Conservation (phyloP, 2,329 filamentous ascomycete genomes). For the Zarea fungicola region DNA sequence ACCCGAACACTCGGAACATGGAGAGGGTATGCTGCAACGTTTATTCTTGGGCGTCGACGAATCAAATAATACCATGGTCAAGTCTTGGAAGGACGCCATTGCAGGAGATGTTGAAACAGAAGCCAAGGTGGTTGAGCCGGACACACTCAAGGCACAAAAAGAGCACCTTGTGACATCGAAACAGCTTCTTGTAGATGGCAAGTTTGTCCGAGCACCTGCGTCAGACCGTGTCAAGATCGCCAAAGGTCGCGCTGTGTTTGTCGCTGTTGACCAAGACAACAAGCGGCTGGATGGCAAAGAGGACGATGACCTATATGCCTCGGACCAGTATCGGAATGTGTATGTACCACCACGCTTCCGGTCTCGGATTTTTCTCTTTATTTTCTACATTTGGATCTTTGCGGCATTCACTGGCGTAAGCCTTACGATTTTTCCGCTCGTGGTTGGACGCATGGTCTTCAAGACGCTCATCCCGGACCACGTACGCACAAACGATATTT, state of each 20-base stretch:
- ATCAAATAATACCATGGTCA: slow-evolving; percentile 40
- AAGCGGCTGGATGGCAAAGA: slow-evolving; percentile 57
- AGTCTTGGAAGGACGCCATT: slow-evolving; percentile 55
- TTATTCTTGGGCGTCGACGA: slow-evolving; percentile 43
- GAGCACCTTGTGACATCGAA: slow-evolving; percentile 39
- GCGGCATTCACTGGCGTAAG: slow-evolving; percentile 81
- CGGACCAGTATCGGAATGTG: slow-evolving; percentile 62
- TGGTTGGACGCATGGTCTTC: slow-evolving; percentile 78
- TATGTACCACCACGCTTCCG: slow-evolving; percentile 85
- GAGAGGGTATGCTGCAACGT: slow-evolving; percentile 34
- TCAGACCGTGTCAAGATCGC: slow-evolving; percentile 94
- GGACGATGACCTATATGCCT: slow-evolving; percentile 47
- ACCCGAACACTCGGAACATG: slow-evolving; percentile 24
- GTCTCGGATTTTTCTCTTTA: slow-evolving; percentile 74
- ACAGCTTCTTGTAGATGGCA: slow-evolving; percentile 64
- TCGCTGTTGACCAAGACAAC: slow-evolving; percentile 61
- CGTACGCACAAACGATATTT: slow-evolving; percentile 84
- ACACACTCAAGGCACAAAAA: slow-evolving; percentile 35
- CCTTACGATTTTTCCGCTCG: slow-evolving; percentile 78
- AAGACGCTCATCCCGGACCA: slow-evolving; percentile 64
- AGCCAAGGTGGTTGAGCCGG: slow-evolving; percentile 31
- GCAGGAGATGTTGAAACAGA: slow-evolving; percentile 43
- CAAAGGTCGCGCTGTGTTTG: slow-evolving; percentile 75
- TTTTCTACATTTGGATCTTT: slow-evolving; percentile 88
- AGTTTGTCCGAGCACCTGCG: slow-evolving; percentile 85